Conservation (phyloP, 2,329 filamentous ascomycete genomes). For the Nemania abortiva region DNA sequence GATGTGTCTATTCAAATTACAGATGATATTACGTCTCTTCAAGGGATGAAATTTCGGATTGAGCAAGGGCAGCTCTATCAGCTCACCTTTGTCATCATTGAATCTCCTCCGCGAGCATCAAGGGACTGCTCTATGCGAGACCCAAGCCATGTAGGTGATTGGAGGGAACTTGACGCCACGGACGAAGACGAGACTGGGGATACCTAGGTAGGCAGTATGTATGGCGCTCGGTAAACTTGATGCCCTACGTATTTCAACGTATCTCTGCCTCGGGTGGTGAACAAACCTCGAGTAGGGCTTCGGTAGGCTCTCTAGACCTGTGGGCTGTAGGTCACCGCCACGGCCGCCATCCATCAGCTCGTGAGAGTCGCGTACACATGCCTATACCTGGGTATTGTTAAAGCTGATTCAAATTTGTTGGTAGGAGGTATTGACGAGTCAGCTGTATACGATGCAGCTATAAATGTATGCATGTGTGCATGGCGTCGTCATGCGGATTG, state of each 20-base stretch:
- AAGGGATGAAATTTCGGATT: not conserved
- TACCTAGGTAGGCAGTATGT: not conserved
- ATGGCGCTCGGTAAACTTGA: not conserved
- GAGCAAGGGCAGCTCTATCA: not conserved
- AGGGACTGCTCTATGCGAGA: not conserved
- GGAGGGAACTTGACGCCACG: not conserved
- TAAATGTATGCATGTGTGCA: not conserved
- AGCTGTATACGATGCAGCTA: not conserved
- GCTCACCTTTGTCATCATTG: not conserved
- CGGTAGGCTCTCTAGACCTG: not conserved
- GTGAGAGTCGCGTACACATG: not conserved
- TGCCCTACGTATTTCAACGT: not conserved
- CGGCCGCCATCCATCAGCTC: not conserved
- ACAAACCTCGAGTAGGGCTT: not conserved
- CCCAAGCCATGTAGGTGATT: not conserved
- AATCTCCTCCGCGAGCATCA: not conserved
- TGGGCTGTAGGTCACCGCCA: not conserved
- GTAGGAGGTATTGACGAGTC: not conserved
- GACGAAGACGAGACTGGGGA: not conserved
- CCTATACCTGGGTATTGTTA: not conserved
- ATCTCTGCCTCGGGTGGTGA: not conserved
- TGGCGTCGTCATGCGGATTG: not conserved
- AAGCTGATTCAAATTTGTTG: not conserved
- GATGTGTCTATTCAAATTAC: constrained; percentile 2
- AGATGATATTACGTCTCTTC: not conserved